phyloP scores from a whole-genome alignment of 1,284 basidiomycete species.

The Sporisorium exsertum region DNA sequence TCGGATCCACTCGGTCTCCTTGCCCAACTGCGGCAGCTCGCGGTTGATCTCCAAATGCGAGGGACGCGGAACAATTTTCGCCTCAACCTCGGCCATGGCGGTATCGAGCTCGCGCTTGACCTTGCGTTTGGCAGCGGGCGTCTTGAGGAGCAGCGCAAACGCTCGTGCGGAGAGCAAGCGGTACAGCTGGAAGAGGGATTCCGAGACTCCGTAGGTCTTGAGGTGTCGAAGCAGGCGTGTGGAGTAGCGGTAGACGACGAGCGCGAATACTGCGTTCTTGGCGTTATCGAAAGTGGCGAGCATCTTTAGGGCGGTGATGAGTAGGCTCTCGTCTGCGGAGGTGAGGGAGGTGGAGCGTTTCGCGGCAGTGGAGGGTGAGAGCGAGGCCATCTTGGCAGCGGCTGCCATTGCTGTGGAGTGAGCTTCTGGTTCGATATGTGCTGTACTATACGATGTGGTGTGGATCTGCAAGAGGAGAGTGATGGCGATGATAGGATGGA shows the following conservation, averaged over 20 bases:
- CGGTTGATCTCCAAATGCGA: constrained; percentile 45
- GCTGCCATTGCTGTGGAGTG: too few species aligned
- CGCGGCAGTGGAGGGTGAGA: constrained; percentile 1
- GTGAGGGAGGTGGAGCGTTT: neutral
- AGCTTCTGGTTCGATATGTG: too few species aligned
- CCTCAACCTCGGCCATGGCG: constrained; percentile 62
- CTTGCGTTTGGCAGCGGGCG: constrained; percentile 60
- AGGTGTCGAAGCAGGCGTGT: constrained; percentile 54
- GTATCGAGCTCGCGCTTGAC: constrained; percentile 60
- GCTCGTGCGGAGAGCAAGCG: constrained; percentile 37
- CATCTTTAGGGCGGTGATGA: constrained; percentile 29
- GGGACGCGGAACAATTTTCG: constrained; percentile 59
- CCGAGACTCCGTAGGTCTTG: constrained; percentile 56
- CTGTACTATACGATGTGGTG: neutral
- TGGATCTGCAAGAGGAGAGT: too few species aligned
- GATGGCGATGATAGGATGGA: neutral
- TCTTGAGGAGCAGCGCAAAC: constrained; percentile 56
- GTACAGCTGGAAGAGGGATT: constrained; percentile 58
- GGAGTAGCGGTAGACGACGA: constrained; percentile 53
- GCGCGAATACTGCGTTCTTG: constrained; percentile 57
- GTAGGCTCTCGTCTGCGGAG: constrained; percentile 16
- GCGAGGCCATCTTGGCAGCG: constrained; percentile 34
- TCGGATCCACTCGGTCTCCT: constrained; percentile 57
- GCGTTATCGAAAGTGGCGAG: constrained; percentile 49
- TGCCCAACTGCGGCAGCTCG: constrained; percentile 58